Evolutionary conservation across 2,329 filamentous ascomycete genomes (phyloP).

Genomic region (Exophiala mesophila): DNA sequence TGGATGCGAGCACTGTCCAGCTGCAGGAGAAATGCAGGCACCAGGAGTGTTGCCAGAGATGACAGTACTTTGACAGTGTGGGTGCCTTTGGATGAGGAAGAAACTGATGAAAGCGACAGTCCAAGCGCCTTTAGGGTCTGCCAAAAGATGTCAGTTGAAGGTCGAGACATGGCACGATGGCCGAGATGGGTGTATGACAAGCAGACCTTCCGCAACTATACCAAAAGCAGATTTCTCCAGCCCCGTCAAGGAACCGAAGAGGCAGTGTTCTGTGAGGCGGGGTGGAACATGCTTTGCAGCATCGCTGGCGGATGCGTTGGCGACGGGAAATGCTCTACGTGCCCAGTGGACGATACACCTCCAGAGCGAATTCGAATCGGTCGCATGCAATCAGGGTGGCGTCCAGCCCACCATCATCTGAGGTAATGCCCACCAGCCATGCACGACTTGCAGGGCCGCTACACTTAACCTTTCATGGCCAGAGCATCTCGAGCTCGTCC

Average conservation of each 20-base stretch:
- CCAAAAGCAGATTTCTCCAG: conserved; percentile 5
- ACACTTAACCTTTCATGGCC: conserved; percentile 6
- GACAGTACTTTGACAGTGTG: conserved; percentile 16
- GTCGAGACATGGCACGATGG: conserved; percentile 10
- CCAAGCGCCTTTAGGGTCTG: conserved; percentile 13
- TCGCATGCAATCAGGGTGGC: conserved; percentile 4
- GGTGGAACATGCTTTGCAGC: conserved; percentile 1
- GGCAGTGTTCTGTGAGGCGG: neutral
- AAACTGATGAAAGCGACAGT: conserved; percentile 12
- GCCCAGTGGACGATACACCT: neutral
- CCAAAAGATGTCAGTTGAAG: conserved; percentile 8
- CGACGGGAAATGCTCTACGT: neutral
- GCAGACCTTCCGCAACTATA: conserved; percentile 8
- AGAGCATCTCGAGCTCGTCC: conserved; percentile 8
- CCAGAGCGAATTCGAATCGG: conserved; percentile 4
- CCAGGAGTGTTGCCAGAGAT: conserved; percentile 13
- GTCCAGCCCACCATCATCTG: conserved; percentile 7
- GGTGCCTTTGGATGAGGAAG: conserved; percentile 8
- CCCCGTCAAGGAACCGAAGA: conserved; percentile 1
- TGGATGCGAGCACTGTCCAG: conserved; percentile 15
- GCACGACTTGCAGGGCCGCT: neutral
- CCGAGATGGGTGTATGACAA: conserved; percentile 13
- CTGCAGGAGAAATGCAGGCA: conserved; percentile 18
- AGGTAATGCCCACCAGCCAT: conserved; percentile 14
- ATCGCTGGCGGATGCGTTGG: conserved; percentile 3